Base-by-base conservation (phyloP, 2,329 filamentous ascomycete species). In the Cordyceps pruinosa region DNA sequence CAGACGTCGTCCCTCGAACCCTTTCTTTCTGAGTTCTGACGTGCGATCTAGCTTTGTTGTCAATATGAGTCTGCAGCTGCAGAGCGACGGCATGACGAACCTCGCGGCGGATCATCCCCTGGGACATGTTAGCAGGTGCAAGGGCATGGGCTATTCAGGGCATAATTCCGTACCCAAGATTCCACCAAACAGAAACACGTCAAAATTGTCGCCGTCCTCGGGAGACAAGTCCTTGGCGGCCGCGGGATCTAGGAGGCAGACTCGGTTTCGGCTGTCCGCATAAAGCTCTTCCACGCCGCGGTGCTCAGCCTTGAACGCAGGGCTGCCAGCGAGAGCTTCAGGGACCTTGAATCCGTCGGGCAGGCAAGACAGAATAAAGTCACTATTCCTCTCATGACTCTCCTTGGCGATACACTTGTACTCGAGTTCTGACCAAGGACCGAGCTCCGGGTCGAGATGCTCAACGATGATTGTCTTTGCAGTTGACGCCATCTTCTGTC, bases 21-120 rank as follows among this genome's bases (percentile, higher is more conserved):
- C 94, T 70, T 97, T 96, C 73, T 90, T 91, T 53, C 94, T 85
- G 65, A 99, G 77, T 72, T 99, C 94, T n/a, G 89, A 93, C 5
- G 94, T 99, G 61, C 94, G 87, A 73, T 97, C 93, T 58, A 21
- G 23, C n/a, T 46, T 34, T 35, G 61, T 34, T 35, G 61, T 49
- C 48, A 52, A 17, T 67, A 46, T 61, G 28, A 19, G 59, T 61
- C 35, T 65, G 55, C 32, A 48, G 57, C 37, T 57, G 61, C 47
- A 64, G 57, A 41, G 35, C n/a, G 23, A 30, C 5, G 13, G 25
- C 60, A 30, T 34, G 26, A 74, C 79, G 64, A 80, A 94, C 91
- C 90, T 82, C 93, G 79, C 48, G 93, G 93, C 60, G 93, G 93
- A 69, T 97, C 90, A 75, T 97, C 93, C 58, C 93, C 90, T 95